Conservation (phyloP, 164 flowering plant species). For the Tetrastigma voinierianum region DNA sequence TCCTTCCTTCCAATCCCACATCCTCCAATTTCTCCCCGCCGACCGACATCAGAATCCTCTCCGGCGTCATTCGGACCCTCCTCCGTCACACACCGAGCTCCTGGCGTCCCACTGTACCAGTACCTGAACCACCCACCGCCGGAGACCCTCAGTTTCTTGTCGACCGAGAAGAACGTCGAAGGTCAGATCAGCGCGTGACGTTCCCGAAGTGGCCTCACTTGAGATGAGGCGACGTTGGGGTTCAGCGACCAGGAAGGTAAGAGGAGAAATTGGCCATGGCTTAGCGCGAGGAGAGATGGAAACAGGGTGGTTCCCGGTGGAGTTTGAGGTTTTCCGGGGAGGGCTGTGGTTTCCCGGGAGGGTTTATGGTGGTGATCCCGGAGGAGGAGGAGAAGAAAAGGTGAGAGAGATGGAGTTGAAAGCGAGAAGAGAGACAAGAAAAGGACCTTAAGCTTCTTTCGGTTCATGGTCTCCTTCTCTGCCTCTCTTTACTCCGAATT, state of each 20-base stretch:
- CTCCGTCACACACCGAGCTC: slow-evolving; percentile 89
- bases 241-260: slow-evolving; percentile 63
- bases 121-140: slow-evolving; percentile 74
- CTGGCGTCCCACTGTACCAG: slow-evolving; percentile 57
- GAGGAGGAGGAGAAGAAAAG: slow-evolving; percentile 44
- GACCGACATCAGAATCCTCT: slow-evolving; percentile 56
- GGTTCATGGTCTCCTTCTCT: slow-evolving; percentile 26
- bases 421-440: slow-evolving; percentile 56
- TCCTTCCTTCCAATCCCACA: slow-evolving; percentile 82
- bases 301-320: slow-evolving; percentile 15
- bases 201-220: slow-evolving; percentile 93
- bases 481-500: no score
- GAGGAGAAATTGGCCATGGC: slow-evolving; percentile 91
- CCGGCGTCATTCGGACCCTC: slow-evolving; percentile 59
- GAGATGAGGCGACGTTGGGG: slow-evolving; percentile 32
- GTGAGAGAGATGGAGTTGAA: slow-evolving; percentile 58
- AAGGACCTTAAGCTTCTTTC: slow-evolving; percentile 32
- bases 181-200: slow-evolving; percentile 52
- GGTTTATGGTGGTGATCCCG: slow-evolving; percentile 17
- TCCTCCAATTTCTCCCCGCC: slow-evolving; percentile 86
- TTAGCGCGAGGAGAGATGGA: slow-evolving; percentile 27
- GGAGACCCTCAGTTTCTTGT: neutral
- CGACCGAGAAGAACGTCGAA: slow-evolving; percentile 26
- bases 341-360: neutral
- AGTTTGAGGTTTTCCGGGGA: slow-evolving; percentile 6